Conservation (phyloP, 2,329 filamentous ascomycete species). For the Colletotrichum zoysiae region DNA sequence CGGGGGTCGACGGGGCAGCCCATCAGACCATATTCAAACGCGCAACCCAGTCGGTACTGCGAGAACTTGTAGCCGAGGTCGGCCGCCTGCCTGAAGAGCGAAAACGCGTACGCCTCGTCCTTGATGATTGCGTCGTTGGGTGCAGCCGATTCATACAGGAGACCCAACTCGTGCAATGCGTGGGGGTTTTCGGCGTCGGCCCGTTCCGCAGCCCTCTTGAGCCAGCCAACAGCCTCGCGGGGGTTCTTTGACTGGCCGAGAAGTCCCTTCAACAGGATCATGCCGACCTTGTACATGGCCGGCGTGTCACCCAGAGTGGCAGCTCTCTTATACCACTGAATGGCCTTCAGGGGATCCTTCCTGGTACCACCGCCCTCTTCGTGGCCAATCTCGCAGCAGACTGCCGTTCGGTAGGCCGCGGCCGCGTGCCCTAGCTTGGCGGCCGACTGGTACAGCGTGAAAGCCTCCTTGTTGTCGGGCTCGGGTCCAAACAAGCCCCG, state of each 20-base stretch:
- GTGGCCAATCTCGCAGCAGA: slow-evolving; percentile 96
- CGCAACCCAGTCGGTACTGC: slow-evolving; percentile 88
- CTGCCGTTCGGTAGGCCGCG: slow-evolving; percentile 92
- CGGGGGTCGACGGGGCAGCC: slow-evolving; percentile 86
- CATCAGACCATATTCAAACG: slow-evolving; percentile 89
- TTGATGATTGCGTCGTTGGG: slow-evolving; percentile 80
- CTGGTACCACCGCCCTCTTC: slow-evolving; percentile 95
- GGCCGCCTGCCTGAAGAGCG: slow-evolving; percentile 86
- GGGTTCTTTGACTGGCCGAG: slow-evolving; percentile 88
- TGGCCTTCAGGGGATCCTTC: slow-evolving; percentile 90
- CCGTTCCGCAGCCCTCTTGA: slow-evolving; percentile 90
- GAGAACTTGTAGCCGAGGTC: slow-evolving; percentile 95
- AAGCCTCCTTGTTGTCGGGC: slow-evolving; percentile 90
- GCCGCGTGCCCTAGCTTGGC: slow-evolving; percentile 89
- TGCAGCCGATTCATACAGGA: slow-evolving; percentile 73
- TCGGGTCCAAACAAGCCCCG: slow-evolving; percentile 83
- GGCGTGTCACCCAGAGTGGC: slow-evolving; percentile 90
- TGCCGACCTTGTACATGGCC: slow-evolving; percentile 98
- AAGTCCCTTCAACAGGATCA: slow-evolving; percentile 93
- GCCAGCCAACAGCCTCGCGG: slow-evolving; percentile 88
- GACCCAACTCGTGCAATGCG: slow-evolving; percentile 87
- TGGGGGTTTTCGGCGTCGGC: slow-evolving; percentile 94
- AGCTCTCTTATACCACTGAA: slow-evolving; percentile 97
- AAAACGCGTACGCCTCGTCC: slow-evolving; percentile 85
- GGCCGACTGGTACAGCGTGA: slow-evolving; percentile 91